Base-by-base conservation (phyloP, 2,329 filamentous ascomycete genomes). In the Fusarium hainanense region DNA sequence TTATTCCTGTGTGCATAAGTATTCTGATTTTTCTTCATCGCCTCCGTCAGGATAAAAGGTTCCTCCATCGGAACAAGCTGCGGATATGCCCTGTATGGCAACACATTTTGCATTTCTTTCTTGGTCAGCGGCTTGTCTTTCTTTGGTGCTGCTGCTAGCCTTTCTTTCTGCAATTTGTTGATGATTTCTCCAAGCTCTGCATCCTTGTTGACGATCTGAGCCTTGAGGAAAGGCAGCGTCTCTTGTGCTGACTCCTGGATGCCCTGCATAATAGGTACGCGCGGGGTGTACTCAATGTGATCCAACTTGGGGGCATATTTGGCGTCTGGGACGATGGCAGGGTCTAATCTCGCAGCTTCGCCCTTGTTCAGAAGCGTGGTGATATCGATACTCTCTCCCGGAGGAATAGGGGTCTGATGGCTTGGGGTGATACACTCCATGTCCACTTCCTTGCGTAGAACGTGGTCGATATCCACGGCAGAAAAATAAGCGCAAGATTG, bases 391-490 rank as follows among this genome's bases (percentile, higher is more conserved):
- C 89, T 94, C 80, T 98, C 94, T 37, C 97, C 96, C 3, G 90
- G 91, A 0, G 92, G 86, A 43, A 99, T 98, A 30, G 90, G 85
- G 1, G 87, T 85, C 0, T 87, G 87, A 79, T 99, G 92, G 44
- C 92, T 96, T 1, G 96, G 96, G 1, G 96, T 99, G 44, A 98
- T 82, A 78, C 96, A 99, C 76, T 97, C 92, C 93, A 99, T 97
- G 78, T 99, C 92, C 6, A 99, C 97, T 80, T 99, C 96, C 78
- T 99, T 99, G 54, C 96, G 89, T n/a, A 99, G 85, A 5, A 99
- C 94, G 74, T 93, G 90, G 76, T 99, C 96, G 70, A 99, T 93
- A 76, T 99, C 96, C 8, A 99, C 89, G 6, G 96, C 95, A 2
- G 93, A 97, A 81, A 99, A 99, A 80, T 94, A 99, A 11, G 96